Evolutionary conservation across 2,329 filamentous ascomycete species (phyloP), one percentile per base, ranked within the genome.

Genomic region (Metarhizium brunneum): DNA sequence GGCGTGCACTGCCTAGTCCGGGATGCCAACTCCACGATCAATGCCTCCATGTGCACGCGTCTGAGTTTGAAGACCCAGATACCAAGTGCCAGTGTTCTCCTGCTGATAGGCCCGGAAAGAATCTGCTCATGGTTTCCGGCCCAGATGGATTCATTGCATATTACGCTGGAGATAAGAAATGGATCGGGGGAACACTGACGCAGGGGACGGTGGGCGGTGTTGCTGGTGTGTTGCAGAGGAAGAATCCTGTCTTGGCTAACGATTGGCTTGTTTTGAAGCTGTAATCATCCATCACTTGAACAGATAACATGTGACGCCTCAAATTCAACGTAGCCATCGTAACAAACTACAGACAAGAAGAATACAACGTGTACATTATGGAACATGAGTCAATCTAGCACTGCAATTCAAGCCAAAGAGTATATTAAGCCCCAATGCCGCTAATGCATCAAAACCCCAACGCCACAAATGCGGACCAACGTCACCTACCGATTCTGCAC

Each of bases 121-220:
- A 84, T 57, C 68, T 96, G 20, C 75, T 96, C n/a, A 76, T 96
- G 55, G 82, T 97, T 1, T 95, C 91, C 0, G 94, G 94, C 0
- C 92, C 94, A 0, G 90, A 95, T 54, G 92, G 94, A 0, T 97
- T 97, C 71, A 80, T 97, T 43, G 80, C 82, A 47, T 81, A 87
- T 60, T 89, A 88, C 71, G 90, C 90, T 2, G 92, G 94, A 1
- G 58, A 84, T 10, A 96, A 95, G 71, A 72, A 82, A 3, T 95
- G 90, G 88, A 74, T 78, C 11, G 79, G 80, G 32, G 90, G 90
- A 0, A 74, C 75, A 56, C 87, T 95, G 70, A 76, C 81, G 11
- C 91, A 96, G 65, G 92, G 92, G 0, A 77, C 81, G 0, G 71
- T 96, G 0, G 80, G 81, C 6, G 92, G 92, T 0, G 68, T 91